Evolutionary conservation across 1,284 basidiomycete genomes (phyloP), one percentile per base, ranked within the genome.

Genomic region (Moesziomyces parantarcticus): DNA sequence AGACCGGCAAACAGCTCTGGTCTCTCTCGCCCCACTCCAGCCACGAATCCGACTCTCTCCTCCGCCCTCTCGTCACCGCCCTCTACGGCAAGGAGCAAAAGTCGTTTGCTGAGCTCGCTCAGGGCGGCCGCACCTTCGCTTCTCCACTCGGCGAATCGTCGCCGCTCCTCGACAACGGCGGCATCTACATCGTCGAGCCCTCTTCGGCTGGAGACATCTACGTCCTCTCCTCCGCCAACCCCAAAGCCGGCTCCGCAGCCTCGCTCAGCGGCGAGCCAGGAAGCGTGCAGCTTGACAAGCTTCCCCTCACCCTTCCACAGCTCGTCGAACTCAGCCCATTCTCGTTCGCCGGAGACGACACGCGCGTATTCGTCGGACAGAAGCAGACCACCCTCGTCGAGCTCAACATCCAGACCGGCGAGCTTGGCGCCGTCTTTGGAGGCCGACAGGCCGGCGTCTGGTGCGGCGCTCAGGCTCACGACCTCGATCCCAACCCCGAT

Each of bases 141-240:
- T 66, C 62, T 42, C 62, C 69, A 3, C 41, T 74, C 55, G 55
- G 45, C 48, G 53, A 46, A 25, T 57, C 71, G 20, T 57, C 78
- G 18, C 71, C 79, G 53, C 89, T 89, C 66, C 85, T 87, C 45
- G 84, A 86, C 0, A 85, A 87, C 40, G 88, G 89, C 58, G 93
- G 94, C 80, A 87, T 91, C 50, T 96, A 94, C 85, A 89, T 95
- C 60, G 92, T 96, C 54, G 94, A 96, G 81, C 94, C 93, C 0
- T 91, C 93, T 85, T 89, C 90, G 1, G 78, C 76, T 3, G 94
- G 93, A 8, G 90, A 93, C 78, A 92, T 96, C 76, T 96, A 93
- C 84, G 88, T 94, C 53, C 88, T 92, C 84, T 85, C 89, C 4
- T 88, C 88, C 14, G 50, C 50, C 11, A 51, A 46, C 14, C 48